Evolutionary conservation across 352 stramenopile genomes (phyloP), one percentile per base, ranked within the genome.

Genomic region (Globisporangium heterothallicum): DNA sequence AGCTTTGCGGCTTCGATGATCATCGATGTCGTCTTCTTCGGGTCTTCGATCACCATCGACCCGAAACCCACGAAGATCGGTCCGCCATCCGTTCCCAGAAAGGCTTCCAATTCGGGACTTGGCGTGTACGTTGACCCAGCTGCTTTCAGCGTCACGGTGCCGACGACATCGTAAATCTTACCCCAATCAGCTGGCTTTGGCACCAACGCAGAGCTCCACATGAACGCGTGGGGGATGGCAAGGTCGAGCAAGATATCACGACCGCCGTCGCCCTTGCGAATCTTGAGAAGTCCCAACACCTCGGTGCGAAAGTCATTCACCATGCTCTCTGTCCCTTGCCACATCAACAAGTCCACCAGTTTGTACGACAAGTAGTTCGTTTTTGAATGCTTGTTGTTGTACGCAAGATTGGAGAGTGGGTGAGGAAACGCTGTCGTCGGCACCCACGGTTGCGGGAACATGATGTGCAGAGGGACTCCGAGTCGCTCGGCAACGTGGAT

Each of bases 31-130:
- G 74, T 74, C 14, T 80, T 64, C 19, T 61, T 53, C 0, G 86
- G 74, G 35, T 97, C 72, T 38, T 84, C 61, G 26, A 98, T 74
- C 0, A 98, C 70, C 91, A 98, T 98, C 6, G 71, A 92, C 8
- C 94, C 94, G 60, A 98, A 98, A 0, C 94, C 94, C 34, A 98
- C 81, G 46, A 97, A 98, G 58, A 98, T 89, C 6, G 92, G 91
- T 1, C 77, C 76, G 2, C 46, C 65, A 40, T 85, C 66, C 3
- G 2, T 12, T 12, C 14, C 25, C n/a, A 94, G 60, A 52, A 95
- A 96, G 0, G 63, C 71, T 13, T 70, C 63, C 0, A 93, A 69
- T 9, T 88, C 72, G 2, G 65, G 61, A 16, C 75, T 58, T 13
- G 82, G 67, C n/a, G 58, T 70, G 47, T 87, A 89, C 5, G 61